Conservation (phyloP, 805 yeast species). For the Metschnikowia vanudenii region DNA sequence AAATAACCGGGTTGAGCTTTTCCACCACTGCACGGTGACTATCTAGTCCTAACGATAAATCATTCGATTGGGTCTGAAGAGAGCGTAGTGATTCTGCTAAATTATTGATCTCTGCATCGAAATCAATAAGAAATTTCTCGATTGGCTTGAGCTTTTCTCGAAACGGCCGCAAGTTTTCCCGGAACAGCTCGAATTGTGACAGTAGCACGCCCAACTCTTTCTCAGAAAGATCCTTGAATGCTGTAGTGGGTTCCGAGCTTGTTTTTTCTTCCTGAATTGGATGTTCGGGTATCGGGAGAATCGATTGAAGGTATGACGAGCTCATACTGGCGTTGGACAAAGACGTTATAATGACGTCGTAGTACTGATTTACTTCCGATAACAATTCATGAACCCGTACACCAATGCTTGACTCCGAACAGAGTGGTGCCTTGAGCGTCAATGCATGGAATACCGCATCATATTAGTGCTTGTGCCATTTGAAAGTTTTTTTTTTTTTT, state of each 20-base stretch:
- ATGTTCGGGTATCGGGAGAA: constrained; percentile 14
- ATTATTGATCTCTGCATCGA: constrained; percentile 50
- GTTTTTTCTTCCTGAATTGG: background rate
- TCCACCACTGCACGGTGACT: constrained; percentile 31
- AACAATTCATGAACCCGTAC: background rate
- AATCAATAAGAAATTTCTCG: constrained; percentile 49
- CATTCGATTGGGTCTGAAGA: constrained; percentile 35
- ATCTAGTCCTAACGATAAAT: constrained; percentile 28
- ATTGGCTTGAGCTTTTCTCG: constrained; percentile 45
- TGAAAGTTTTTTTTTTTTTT: no score
- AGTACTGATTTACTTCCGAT: background rate
- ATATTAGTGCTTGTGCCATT: no score
- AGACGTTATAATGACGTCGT: background rate
- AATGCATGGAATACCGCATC: background rate
- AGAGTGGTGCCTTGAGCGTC: background rate
- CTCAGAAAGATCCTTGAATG: constrained; percentile 15
- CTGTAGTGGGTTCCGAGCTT: background rate
- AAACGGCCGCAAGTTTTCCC: constrained; percentile 14
- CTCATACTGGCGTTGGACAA: constrained; percentile 11
- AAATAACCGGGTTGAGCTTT: constrained; percentile 69
- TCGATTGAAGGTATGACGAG: constrained; percentile 16
- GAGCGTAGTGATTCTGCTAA: constrained; percentile 33
- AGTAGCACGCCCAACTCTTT: constrained; percentile 18
- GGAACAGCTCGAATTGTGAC: constrained; percentile 17
- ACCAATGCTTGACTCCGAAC: background rate